Base-by-base conservation (phyloP, 139 green algal genomes). In the Coccomyxa sp. region DNA sequence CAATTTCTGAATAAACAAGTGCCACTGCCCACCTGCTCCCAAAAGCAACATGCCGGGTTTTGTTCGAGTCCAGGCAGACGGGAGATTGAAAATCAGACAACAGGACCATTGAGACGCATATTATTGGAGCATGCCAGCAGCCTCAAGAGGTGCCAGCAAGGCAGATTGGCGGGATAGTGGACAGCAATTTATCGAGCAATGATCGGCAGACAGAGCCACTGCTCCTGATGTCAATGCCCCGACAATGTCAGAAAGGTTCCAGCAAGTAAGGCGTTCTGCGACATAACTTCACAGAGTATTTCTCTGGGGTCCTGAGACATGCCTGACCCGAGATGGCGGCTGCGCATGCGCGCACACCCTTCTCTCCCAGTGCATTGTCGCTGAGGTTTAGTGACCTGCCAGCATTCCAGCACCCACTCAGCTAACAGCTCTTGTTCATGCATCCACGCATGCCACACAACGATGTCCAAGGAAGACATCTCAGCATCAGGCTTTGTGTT, bases 321-420 rank as follows among this genome's bases (percentile, higher is more conserved):
- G 92, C 90, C 91, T 94, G 91, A 21, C 86, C 82, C 10, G 77
- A 81, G 14, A 97, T 86, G 38, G 91, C 90, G 23, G 87, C 91
- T 15, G 88, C 88, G 79, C 87, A 95, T 27, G 95, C 95, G 9
- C 94, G 89, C 30, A 98, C 88, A 78, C 95, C 95, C 92, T 98
- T 98, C 89, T 98, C 95, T 0, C 95, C 95, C 21, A 98, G 91
- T 16, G 95, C 95, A 78, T 98, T 98, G 91, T 98, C 93, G 14
- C 86, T 94, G 7, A 98, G 84, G 90, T 98, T 91, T 16, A 98
- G 87, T 63, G 86, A 67, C 77, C 58, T 86, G 15, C 18, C 18
- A 25, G 18, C 63, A 71, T 25, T 4, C 63, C 18, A 25, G 21
- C 18, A 71, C 63, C 63, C 21, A 71, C 21, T 21, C 18, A 71